Conservation (phyloP, 305 asterid genomes). For the Fraxinus dipetala region DNA sequence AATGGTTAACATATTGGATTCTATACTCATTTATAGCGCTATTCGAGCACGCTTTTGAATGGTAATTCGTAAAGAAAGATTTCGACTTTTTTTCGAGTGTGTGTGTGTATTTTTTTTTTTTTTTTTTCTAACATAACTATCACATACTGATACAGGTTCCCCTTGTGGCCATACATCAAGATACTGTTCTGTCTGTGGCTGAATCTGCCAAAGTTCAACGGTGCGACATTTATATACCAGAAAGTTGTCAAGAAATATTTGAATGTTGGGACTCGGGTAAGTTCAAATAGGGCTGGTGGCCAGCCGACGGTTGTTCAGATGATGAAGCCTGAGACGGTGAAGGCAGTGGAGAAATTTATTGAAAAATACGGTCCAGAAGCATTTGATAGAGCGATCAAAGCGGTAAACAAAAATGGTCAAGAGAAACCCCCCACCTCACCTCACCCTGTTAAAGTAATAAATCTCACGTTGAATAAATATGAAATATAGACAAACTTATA, state of each 20-base stretch:
- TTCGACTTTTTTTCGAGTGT: not conserved
- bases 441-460: not conserved
- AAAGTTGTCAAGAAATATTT: constrained; percentile 62
- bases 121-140: not conserved
- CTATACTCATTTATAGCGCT: constrained; percentile 69
- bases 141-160: constrained; percentile 61
- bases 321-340: constrained; percentile 90
- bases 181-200: constrained; percentile 5
- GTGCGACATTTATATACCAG: constrained; percentile 61
- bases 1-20: constrained; percentile 95
- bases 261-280: constrained; percentile 51
- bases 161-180: constrained; percentile 70
- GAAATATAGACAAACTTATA: too few relatives aligned
- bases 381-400: constrained; percentile 69
- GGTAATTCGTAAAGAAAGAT: constrained; percentile 38
- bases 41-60: constrained; percentile 82
- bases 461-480: not conserved
- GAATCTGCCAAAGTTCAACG: constrained; percentile 42
- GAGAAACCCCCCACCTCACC: not conserved
- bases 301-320: constrained; percentile 72
- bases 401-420: constrained; percentile 40
- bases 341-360: constrained; percentile 69
- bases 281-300: constrained; percentile 48
- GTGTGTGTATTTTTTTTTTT: not conserved
- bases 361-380: constrained; percentile 71